Conservation (phyloP, 768 basidiomycete genomes). For the Tylopilus vinaceipallidus region DNA sequence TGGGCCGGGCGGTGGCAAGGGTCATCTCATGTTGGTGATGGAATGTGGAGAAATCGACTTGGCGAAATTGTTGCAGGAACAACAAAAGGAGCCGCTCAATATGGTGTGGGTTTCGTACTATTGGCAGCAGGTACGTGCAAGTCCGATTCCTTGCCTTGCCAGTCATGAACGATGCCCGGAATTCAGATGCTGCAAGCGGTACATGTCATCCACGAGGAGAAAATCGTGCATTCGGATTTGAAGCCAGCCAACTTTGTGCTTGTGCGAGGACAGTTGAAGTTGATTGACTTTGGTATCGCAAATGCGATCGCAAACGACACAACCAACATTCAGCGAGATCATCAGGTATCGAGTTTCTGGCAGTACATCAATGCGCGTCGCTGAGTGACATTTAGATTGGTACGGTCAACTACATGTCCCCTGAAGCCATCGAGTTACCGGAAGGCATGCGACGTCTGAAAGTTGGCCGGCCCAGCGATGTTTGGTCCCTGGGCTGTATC, state of each 20-base stretch:
- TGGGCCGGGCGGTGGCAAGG: slow-evolving; percentile 64
- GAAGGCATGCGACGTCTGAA: slow-evolving; percentile 88
- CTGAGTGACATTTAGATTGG: slow-evolving; percentile 61
- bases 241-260: slow-evolving; percentile 99
- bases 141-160: not conserved
- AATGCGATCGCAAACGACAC: slow-evolving; percentile 99
- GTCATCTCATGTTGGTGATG: slow-evolving; percentile 85
- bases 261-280: slow-evolving; percentile 90
- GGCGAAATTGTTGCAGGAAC: slow-evolving; percentile 77
- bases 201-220: slow-evolving; percentile 97
- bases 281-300: slow-evolving; percentile 99
- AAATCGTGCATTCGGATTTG: slow-evolving; percentile 97
- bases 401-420: slow-evolving; percentile 98
- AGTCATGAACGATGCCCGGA: not conserved
- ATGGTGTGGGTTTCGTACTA: slow-evolving; percentile 95
- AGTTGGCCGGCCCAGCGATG: slow-evolving; percentile 93
- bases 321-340: slow-evolving; percentile 95
- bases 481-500: slow-evolving; percentile 98
- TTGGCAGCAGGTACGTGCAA: slow-evolving; percentile 83
- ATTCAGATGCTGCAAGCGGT: slow-evolving; percentile 95
- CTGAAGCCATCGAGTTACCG: slow-evolving; percentile 89
- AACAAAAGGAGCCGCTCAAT: slow-evolving; percentile 80
- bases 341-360: slow-evolving; percentile 57
- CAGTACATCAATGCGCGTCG: not conserved
- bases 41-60: slow-evolving; percentile 96